Evolutionary conservation across 2,329 filamentous ascomycete species (phyloP), one percentile per base, ranked within the genome.

Genomic region (Fusarium mangiferae): DNA sequence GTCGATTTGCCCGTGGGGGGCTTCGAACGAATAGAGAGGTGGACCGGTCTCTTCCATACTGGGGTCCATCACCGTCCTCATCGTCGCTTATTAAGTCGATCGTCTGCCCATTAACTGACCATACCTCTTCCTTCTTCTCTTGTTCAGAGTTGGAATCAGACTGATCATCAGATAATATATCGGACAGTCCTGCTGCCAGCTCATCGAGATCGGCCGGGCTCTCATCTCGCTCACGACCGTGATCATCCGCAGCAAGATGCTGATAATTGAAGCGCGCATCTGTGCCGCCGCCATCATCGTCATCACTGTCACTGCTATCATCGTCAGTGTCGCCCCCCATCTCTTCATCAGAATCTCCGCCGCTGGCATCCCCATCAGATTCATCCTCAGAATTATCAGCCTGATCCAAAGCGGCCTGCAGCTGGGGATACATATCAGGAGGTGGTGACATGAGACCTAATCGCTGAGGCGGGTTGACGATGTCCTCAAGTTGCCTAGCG

Each of bases 21-120:
- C 70, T 66, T 7, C 7, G 26, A 7, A 70, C 9, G 20, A 76
- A 77, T 0, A 77, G 42, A 1, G 75, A 73, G 22, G 9, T 26
- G n/a, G 49, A 61, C 22, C 28, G 26, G 24, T 57, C n/a, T 33
- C 35, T 62, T 30, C n/a, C 36, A 15, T 33, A 8, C 4, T 22
- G 41, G 12, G 42, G 24, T 26, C 33, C 38, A 11, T 61, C 35
- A 10, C 26, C 62, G 10, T 30, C 46, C 10, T 39, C 38, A 42
- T 64, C 38, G 15, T 57, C 67, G 6, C 26, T 49, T 11, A 62
- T 59, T 3, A 75, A 58, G 13, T 75, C 66, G 9, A 75, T 39
- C 2, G 30, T 8, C 2, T 28, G 30, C 5, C 58, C 49, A 7
- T 62, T 44, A 9, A 46, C 3, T 24, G 62, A 6, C 38, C 57